These are phyloP conservation scores for Paraphoma sp. DNA, from an alignment of 2,329 filamentous ascomycete genomes.

Conservation along the genomic window DNA sequence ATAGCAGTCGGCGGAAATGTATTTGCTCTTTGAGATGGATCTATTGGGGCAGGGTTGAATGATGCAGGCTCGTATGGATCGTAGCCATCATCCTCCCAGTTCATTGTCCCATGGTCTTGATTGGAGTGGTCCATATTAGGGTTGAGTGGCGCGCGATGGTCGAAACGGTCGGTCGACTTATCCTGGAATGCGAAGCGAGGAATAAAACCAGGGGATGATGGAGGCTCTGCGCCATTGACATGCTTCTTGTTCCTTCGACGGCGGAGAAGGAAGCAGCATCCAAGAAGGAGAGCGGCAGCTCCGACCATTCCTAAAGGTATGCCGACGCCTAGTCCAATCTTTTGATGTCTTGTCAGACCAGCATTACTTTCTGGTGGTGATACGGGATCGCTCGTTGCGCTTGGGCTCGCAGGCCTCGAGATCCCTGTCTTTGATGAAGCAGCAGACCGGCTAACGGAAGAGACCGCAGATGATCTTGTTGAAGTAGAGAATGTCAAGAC, in stretches of 20 bases:
- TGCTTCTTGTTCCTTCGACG: conserved; percentile 28
- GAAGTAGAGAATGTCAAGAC: conserved; percentile 6
- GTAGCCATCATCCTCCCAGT: conserved; percentile 42
- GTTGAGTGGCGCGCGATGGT: conserved; percentile 31
- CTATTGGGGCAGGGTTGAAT: conserved; percentile 5
- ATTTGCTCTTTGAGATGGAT: conserved; percentile 5
- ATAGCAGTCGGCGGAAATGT: conserved; percentile 11
- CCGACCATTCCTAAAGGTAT: conserved; percentile 53
- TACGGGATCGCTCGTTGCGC: conserved; percentile 20
- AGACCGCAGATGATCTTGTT: neutral
- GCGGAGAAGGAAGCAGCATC: conserved; percentile 35
- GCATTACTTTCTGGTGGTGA: conserved; percentile 21
- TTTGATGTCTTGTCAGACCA: conserved; percentile 28
- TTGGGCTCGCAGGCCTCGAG: conserved; percentile 1
- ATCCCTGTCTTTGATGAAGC: neutral
- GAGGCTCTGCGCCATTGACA: conserved; percentile 34
- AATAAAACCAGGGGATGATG: conserved; percentile 46
- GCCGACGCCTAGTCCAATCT: conserved; percentile 3
- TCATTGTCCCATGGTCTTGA: conserved; percentile 19
- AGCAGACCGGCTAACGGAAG: neutral
- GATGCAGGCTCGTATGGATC: conserved; percentile 19
- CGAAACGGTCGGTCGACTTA: conserved; percentile 23
- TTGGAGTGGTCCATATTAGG: conserved; percentile 16
- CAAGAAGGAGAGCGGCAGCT: conserved; percentile 47
- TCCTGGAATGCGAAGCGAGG: conserved; percentile 45